Evolutionary conservation across 345 rosid genomes (phyloP).

Genomic region (Carallia brachiata): DNA sequence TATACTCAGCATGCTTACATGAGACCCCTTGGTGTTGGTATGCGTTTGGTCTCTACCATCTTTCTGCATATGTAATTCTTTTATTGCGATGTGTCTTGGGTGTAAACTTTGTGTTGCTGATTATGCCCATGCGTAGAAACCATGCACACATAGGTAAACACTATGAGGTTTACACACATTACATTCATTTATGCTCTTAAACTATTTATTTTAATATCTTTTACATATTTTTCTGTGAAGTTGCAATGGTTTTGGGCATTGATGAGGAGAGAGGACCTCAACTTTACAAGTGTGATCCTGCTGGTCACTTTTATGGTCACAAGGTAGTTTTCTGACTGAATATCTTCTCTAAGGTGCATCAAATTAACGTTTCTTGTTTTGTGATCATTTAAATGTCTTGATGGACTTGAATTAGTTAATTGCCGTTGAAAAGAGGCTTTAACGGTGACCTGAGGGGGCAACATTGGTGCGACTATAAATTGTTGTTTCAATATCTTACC

Average conservation of each 20-base stretch:
- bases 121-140: neutral
- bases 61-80: neutral
- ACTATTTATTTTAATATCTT: neutral
- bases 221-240: conserved; percentile 34
- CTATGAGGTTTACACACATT: neutral
- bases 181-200: conserved; percentile 2
- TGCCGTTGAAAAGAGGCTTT: too few relatives aligned
- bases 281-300: conserved; percentile 97
- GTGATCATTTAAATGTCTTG: too few relatives aligned
- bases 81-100: neutral
- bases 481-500: too few relatives aligned
- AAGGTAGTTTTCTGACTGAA: conserved; percentile 50
- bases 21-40: conserved; percentile 99
- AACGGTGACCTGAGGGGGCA: too few relatives aligned
- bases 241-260: conserved; percentile 95
- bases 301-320: conserved; percentile 97
- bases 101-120: neutral
- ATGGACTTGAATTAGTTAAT: too few relatives aligned
- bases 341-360: neutral
- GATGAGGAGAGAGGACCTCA: conserved; percentile 95
- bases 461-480: too few relatives aligned
- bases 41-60: conserved; percentile 26
- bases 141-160: neutral
- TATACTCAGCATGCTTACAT: conserved; percentile 99
- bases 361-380: neutral